phyloP scores from a whole-genome alignment of 768 basidiomycete species.

The Rhodotorula kratochvilovae region DNA sequence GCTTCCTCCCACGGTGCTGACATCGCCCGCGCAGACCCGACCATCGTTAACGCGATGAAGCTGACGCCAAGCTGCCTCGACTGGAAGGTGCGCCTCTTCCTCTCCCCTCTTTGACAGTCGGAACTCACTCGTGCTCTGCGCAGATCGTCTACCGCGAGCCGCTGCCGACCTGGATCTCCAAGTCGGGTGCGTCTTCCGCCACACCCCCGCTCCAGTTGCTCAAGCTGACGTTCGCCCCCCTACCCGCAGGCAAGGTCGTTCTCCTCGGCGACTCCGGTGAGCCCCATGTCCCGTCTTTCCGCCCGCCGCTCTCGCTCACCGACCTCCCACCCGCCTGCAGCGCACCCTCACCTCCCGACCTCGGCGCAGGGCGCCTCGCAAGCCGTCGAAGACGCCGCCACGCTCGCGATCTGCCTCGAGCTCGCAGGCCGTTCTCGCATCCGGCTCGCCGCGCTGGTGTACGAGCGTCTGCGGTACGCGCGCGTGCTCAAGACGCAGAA shows the following conservation, averaged over 20 bases:
- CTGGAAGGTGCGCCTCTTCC: slow-evolving; percentile 5
- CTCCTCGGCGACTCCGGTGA: slow-evolving; percentile 10
- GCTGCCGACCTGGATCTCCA: slow-evolving; percentile 26
- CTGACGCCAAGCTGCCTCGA: slow-evolving; percentile 27
- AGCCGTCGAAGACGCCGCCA: slow-evolving; percentile 20
- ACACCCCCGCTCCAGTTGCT: too few species aligned
- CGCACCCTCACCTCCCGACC: slow-evolving; percentile 15
- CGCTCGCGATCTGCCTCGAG: slow-evolving; percentile 26
- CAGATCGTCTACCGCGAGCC: slow-evolving; percentile 29
- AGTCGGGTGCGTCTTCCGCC: not conserved
- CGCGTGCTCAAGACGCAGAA: slow-evolving; percentile 33
- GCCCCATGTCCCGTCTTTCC: too few species aligned
- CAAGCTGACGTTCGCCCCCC: too few species aligned
- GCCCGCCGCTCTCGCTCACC: too few species aligned
- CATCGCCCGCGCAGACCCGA: slow-evolving; percentile 19
- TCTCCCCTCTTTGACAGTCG: not conserved
- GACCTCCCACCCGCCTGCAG: not conserved
- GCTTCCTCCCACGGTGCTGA: too few species aligned
- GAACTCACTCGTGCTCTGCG: not conserved
- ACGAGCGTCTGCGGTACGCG: slow-evolving; percentile 26
- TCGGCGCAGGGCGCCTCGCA: slow-evolving; percentile 19
- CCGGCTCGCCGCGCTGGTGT: slow-evolving; percentile 21
- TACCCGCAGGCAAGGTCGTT: slow-evolving; percentile 3
- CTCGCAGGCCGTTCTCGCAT: slow-evolving; percentile 4
- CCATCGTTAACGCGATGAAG: slow-evolving; percentile 28